Percentiles rank a stretch among this genome's conserved stretches.
These are phyloP conservation scores for Anacardium occidentale DNA, from an alignment of 345 rosid genomes.

Conservation along the genomic window DNA sequence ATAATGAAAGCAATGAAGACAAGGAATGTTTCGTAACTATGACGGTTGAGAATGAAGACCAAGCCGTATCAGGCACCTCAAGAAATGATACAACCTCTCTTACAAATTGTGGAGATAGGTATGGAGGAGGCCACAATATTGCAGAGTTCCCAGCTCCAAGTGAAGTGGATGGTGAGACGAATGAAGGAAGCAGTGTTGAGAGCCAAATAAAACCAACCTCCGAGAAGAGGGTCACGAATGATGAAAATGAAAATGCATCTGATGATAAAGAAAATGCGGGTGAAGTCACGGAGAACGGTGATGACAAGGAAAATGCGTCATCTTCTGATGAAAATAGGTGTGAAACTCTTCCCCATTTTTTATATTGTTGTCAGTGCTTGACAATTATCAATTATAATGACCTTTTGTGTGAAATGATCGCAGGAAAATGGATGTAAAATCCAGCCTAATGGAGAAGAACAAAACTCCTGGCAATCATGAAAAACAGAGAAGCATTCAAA, in stretches of 20 bases:
- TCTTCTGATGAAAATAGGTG: constrained; percentile 56
- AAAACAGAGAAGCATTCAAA: constrained; percentile 31
- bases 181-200: constrained; percentile 16
- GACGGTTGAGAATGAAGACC: constrained; percentile 22
- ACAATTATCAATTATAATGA: neutral
- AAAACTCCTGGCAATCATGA: constrained; percentile 42
- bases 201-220: constrained; percentile 12
- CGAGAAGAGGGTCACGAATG: constrained; percentile 13
- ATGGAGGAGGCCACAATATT: neutral
- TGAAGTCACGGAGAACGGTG: constrained; percentile 26
- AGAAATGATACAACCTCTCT: constrained; percentile 10
- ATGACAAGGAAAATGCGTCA: constrained; percentile 56
- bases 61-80: constrained; percentile 19
- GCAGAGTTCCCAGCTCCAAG: neutral
- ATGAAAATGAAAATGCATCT: constrained; percentile 27
- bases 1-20: constrained; percentile 17
- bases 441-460: constrained; percentile 20
- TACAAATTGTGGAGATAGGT: constrained; percentile 8
- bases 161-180: constrained; percentile 2
- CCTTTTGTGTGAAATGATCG: constrained; percentile 19
- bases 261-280: constrained; percentile 28
- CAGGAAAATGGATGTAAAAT: constrained; percentile 36
- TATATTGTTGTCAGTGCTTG: constrained; percentile 2
- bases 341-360: constrained; percentile 6
- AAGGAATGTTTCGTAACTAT: constrained; percentile 3